Conservation (phyloP, 2,329 filamentous ascomycete genomes). For the Apiospora arundinis region DNA sequence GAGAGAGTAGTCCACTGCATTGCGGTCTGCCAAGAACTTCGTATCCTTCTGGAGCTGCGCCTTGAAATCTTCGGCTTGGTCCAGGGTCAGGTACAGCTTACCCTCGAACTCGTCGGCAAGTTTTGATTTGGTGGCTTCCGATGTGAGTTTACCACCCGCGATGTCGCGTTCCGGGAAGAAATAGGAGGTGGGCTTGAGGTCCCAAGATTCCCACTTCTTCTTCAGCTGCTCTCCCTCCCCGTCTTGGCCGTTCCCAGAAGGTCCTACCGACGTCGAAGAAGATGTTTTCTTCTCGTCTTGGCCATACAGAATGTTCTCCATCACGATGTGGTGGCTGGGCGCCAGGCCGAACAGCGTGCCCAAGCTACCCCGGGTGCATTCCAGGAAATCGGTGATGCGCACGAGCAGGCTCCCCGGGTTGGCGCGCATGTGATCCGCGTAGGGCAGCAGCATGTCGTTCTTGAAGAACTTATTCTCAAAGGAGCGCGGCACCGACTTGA, state of each 20-base stretch:
- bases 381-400: conserved; percentile 74
- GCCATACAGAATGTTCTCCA: conserved; percentile 77
- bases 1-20: conserved; percentile 78
- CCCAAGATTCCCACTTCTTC: conserved; percentile 71
- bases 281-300: conserved; percentile 45
- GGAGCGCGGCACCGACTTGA: conserved; percentile 73
- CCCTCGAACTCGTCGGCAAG: conserved; percentile 73
- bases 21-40: conserved; percentile 63
- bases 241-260: conserved; percentile 38
- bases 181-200: conserved; percentile 76
- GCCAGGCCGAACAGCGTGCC: conserved; percentile 65
- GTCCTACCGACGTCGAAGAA: background rate
- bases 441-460: conserved; percentile 26
- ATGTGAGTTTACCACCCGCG: conserved; percentile 66
- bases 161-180: conserved; percentile 80
- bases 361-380: conserved; percentile 60
- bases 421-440: conserved; percentile 59
- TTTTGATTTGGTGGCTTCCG: conserved; percentile 68
- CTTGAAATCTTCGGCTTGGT: conserved; percentile 63
- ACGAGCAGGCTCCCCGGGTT: conserved; percentile 69
- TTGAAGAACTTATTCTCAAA: conserved; percentile 63
- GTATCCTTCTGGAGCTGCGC: conserved; percentile 66
- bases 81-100: conserved; percentile 63
- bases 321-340: conserved; percentile 76
- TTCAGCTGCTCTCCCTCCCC: conserved; percentile 41